phyloP scores from a whole-genome alignment of 108 stramenopile genomes.

The Skeletonema grethae region DNA sequence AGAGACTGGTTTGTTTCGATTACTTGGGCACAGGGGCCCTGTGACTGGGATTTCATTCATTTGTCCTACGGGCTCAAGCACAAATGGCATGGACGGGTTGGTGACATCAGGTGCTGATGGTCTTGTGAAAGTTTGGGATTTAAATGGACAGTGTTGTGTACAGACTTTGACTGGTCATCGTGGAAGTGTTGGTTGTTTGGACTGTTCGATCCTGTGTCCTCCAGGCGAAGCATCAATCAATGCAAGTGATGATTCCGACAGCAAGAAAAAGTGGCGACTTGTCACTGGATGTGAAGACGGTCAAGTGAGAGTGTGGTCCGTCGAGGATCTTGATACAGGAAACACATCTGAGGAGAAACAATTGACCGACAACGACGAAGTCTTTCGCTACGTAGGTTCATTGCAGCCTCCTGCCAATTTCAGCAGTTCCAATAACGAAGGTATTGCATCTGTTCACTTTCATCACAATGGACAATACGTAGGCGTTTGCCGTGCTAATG shows the following conservation, averaged over 20 bases:
- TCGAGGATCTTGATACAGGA: conserved; percentile 35
- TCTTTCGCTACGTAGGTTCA: conserved; percentile 75
- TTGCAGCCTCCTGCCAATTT: conserved; percentile 69
- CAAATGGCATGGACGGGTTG: conserved; percentile 57
- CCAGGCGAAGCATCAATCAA: not conserved
- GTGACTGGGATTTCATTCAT: conserved; percentile 90
- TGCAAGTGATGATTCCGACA: conserved; percentile 18
- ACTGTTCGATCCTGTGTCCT: conserved; percentile 26
- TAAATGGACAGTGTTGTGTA: conserved; percentile 92
- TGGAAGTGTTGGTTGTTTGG: conserved; percentile 73
- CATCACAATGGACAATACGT: conserved; percentile 79
- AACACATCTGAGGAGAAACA: conserved; percentile 7
- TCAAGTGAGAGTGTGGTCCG: conserved; percentile 87
- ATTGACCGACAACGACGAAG: conserved; percentile 49
- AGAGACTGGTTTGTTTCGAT: conserved; percentile 90
- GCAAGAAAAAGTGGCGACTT: conserved; percentile 59
- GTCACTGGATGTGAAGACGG: conserved; percentile 91
- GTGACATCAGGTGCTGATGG: conserved; percentile 92
- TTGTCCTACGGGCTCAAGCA: conserved; percentile 10
- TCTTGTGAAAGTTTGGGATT: conserved; percentile 98
- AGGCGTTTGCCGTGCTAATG: conserved; percentile 71
- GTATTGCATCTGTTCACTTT: conserved; percentile 66
- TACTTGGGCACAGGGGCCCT: conserved; percentile 91
- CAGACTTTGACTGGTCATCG: conserved; percentile 96
- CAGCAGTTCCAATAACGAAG: conserved; percentile 59